phyloP scores from a whole-genome alignment of 257 asterid species.

The Solanum pennellii region DNA sequence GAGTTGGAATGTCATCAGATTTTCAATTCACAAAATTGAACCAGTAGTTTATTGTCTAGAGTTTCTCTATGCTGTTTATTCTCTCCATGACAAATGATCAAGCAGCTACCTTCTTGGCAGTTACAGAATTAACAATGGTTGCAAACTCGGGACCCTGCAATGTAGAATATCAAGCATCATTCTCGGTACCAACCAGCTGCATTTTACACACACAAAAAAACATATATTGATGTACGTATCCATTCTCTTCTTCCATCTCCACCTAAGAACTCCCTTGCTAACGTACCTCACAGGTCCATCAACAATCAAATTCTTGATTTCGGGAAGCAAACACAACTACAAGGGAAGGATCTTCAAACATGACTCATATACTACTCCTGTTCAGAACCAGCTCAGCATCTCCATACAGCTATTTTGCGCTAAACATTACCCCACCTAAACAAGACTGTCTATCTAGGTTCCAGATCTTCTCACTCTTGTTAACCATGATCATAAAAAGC shows the following conservation, averaged over 20 bases:
- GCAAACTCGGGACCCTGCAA: slow-evolving; percentile 92
- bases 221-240: background rate
- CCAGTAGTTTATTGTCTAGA: background rate
- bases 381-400: background rate
- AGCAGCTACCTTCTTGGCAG: slow-evolving; percentile 86
- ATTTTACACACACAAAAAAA: background rate
- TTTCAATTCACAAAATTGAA: background rate
- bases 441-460: background rate
- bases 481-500: background rate
- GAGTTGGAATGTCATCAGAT: slow-evolving; percentile 3
- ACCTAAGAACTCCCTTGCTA: background rate
- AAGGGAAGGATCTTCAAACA: background rate
- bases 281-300: background rate
- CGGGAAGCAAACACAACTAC: background rate
- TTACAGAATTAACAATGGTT: slow-evolving; percentile 79
- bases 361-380: background rate
- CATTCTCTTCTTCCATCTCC: background rate
- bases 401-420: background rate
- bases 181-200: background rate
- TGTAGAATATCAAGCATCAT: slow-evolving; percentile 4
- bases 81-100: slow-evolving; percentile 18
- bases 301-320: background rate
- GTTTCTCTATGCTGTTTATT: slow-evolving; percentile 7
- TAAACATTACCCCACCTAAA: background rate
- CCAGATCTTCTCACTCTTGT: background rate